Base-by-base conservation (phyloP, 768 basidiomycete genomes). In the Boletellus emodensis region DNA sequence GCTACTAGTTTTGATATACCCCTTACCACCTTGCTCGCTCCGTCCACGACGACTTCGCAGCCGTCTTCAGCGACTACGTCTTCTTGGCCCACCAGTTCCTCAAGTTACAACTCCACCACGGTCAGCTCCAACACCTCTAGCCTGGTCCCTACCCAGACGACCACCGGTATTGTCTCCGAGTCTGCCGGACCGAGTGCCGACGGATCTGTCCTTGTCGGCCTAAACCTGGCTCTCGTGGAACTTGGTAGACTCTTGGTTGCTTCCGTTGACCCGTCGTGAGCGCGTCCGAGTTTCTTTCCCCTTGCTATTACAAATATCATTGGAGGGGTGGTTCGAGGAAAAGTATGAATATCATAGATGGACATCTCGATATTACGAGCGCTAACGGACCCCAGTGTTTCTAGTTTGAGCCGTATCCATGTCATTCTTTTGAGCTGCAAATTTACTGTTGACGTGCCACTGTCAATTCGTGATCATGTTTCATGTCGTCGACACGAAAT, bases 331-430 rank as follows among this genome's bases (percentile, higher is more conserved):
- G 28, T 28, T 24, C 40, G 43, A 53, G 37, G 42, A 51, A 61
- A 61, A 54, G 58, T 54, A 44, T 48, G 54, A 48, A 53, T 41
- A 46, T 44, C 48, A 49, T 67, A 48, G 58, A 56, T 44, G 55
- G 52, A 59, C 60, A 45, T 34, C 39, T 49, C n/a, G 38, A 50
- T 48, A 40, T 51, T 49, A 52, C 43, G 39, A 46, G 33, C 37
- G 46, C 51, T 54, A 47, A 65, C 48, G 62, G 65, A 62, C 53
- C 38, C 17, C 15, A 46, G 33, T 49, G 33, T 56, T 52, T 53
- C 42, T 51, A 52, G 53, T 55, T 40, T 43, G 53, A 54, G 39
- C 37, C 55, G 65, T 65, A 67, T 65, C 65, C 67, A 49, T 46
- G 44, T 46, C 50, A 62, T 62, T 49, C 45, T 57, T 52, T 54